Evolutionary conservation across 139 green algal genomes (phyloP).

Genomic region (Haematococcus sp.): DNA sequence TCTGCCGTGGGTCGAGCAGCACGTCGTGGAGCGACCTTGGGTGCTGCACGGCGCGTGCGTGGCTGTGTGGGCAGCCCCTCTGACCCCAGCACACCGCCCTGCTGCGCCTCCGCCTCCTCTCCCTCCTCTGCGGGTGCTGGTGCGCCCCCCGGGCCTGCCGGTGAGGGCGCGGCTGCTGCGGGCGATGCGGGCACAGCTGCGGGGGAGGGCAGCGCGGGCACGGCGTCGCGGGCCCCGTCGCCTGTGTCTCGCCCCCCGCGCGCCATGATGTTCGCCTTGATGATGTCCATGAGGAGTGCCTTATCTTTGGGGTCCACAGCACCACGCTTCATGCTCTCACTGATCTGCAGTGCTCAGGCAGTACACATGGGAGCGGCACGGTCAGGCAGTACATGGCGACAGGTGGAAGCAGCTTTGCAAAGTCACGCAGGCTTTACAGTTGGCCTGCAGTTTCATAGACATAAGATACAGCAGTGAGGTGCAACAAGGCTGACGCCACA

Average conservation of each 20-base stretch:
- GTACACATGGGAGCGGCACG: too few relatives aligned
- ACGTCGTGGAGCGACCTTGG: too few relatives aligned
- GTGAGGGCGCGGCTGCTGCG: not conserved
- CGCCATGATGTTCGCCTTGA: not conserved
- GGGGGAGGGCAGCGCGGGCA: not conserved
- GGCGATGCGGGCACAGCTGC: not conserved
- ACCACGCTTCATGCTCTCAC: not conserved
- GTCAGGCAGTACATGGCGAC: too few relatives aligned
- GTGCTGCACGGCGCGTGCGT: too few relatives aligned
- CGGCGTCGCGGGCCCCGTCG: not conserved
- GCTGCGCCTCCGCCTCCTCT: not conserved
- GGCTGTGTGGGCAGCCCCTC: too few relatives aligned
- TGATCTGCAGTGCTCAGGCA: too few relatives aligned
- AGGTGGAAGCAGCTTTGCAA: too few relatives aligned
- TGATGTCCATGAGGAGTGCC: slow-evolving; percentile 1
- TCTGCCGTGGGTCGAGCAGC: too few relatives aligned
- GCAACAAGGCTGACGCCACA: too few relatives aligned
- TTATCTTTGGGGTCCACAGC: not conserved
- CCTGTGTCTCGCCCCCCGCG: not conserved
- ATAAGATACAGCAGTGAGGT: too few relatives aligned
- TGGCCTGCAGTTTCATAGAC: not conserved
- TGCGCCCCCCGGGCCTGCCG: not conserved
- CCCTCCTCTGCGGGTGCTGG: not conserved
- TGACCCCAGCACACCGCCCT: too few relatives aligned
- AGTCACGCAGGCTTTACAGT: too few relatives aligned